Conservation (phyloP, 2,329 filamentous ascomycete species). For the Plenodomus lindquistii region DNA sequence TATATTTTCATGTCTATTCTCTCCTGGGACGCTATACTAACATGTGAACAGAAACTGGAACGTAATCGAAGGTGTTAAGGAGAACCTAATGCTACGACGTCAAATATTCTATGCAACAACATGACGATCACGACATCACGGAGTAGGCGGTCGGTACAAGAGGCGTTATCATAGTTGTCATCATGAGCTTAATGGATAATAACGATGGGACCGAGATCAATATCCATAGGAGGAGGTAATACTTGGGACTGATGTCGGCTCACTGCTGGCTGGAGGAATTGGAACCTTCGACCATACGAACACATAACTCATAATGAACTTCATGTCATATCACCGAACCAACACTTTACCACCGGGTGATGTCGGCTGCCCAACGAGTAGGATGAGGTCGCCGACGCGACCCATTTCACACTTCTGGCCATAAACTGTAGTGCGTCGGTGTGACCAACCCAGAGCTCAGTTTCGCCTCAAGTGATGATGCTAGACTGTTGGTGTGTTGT, state of each 20-base stretch:
- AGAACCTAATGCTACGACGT: not conserved
- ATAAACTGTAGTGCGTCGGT: not conserved
- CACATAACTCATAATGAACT: not conserved
- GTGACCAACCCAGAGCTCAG: not conserved
- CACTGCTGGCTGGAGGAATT: not conserved
- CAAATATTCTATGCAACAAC: too few relatives aligned
- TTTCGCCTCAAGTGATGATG: not conserved
- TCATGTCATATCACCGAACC: not conserved
- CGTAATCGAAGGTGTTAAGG: conserved; percentile 1
- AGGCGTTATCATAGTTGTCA: too few relatives aligned
- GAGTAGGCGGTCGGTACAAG: too few relatives aligned
- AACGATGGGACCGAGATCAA: not conserved
- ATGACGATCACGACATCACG: too few relatives aligned
- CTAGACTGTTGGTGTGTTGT: not conserved
- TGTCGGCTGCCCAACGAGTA: too few relatives aligned
- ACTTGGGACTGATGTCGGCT: not conserved
- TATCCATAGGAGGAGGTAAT: not conserved
- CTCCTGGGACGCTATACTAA: conserved; percentile 14
- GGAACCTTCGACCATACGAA: not conserved
- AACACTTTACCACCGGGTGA: not conserved
- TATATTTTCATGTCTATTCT: conserved; percentile 24
- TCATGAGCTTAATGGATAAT: not conserved
- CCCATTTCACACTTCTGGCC: not conserved
- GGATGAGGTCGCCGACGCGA: not conserved
- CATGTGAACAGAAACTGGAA: conserved; percentile 27